Conservation (phyloP, 1,139 yeast genomes). For the Scheffersomyces segobiensis region DNA sequence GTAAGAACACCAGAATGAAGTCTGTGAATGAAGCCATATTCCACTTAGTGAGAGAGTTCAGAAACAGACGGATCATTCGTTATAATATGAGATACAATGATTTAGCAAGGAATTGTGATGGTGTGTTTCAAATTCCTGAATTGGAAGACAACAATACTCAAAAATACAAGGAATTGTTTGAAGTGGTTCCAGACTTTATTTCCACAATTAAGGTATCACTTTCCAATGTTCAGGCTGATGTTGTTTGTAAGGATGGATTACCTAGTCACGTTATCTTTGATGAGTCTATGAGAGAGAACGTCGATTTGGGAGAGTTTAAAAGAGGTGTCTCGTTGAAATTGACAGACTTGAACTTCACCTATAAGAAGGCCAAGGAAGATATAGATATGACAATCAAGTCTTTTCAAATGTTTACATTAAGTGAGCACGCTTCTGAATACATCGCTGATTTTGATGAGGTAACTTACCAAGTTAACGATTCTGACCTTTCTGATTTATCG, state of each 20-base stretch:
- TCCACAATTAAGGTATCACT: slow-evolving; percentile 27
- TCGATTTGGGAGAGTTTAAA: slow-evolving; percentile 40
- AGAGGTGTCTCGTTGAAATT: slow-evolving; percentile 40
- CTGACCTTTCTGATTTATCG: slow-evolving; percentile 37
- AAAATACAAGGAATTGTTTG: slow-evolving; percentile 27
- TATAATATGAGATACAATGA: slow-evolving; percentile 28
- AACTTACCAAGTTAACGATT: slow-evolving; percentile 18
- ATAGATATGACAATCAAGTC: slow-evolving; percentile 18
- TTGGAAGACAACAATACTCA: neutral
- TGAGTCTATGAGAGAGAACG: slow-evolving; percentile 20
- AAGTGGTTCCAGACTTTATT: slow-evolving; percentile 31
- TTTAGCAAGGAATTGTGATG: slow-evolving; percentile 4
- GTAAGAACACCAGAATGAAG: slow-evolving; percentile 29
- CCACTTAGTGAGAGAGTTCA: slow-evolving; percentile 34
- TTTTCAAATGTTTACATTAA: slow-evolving; percentile 37
- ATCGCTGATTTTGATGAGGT: slow-evolving; percentile 37
- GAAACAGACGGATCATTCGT: slow-evolving; percentile 28
- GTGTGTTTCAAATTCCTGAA: neutral
- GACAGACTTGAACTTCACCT: slow-evolving; percentile 20
- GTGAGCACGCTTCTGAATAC: slow-evolving; percentile 41
- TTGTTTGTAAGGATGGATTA: slow-evolving; percentile 44
- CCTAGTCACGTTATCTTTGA: slow-evolving; percentile 35
- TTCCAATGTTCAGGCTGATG: slow-evolving; percentile 31
- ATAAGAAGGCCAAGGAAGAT: slow-evolving; percentile 24
- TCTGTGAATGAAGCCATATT: slow-evolving; percentile 43